Conservation (phyloP, 140 eudicot genomes). For the Ambrosia hybrid region DNA sequence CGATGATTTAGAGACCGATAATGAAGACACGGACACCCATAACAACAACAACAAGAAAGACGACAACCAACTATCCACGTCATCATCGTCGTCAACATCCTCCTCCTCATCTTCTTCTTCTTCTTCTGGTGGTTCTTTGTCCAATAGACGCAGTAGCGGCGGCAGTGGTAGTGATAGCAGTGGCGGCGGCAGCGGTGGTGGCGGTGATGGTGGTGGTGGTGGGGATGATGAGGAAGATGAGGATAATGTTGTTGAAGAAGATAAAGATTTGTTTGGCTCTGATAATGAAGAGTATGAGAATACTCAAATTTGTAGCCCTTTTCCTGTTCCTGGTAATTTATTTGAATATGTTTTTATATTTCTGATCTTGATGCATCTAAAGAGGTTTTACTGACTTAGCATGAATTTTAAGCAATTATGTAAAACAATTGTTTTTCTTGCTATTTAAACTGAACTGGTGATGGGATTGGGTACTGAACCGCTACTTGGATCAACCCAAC, state of each 20-base stretch:
- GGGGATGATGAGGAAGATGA: constrained; percentile 4
- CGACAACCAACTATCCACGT: constrained; percentile 53
- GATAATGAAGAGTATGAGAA: constrained; percentile 88
- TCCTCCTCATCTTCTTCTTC: constrained; percentile 23
- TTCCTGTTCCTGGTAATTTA: constrained; percentile 78
- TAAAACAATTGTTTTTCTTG: not conserved
- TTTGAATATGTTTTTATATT: not conserved
- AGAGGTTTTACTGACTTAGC: constrained; percentile 13
- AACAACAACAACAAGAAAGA: not conserved
- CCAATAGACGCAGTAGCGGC: constrained; percentile 1
- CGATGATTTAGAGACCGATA: constrained; percentile 58
- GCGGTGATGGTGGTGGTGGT: not conserved
- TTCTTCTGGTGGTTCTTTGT: not conserved
- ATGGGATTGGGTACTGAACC: no score
- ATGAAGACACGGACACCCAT: constrained; percentile 22
- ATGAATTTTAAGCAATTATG: constrained; percentile 23
- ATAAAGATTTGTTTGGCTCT: constrained; percentile 89
- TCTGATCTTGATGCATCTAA: not conserved
- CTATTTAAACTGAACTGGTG: not conserved
- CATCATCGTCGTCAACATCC: constrained; percentile 66
- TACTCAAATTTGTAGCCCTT: constrained; percentile 63
- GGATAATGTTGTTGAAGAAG: constrained; percentile 48
- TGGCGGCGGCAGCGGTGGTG: not conserved
- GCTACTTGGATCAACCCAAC: no score
- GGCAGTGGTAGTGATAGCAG: not conserved